Conservation (phyloP, 1,284 basidiomycete species). For the Cystobasidium slooffiae region DNA sequence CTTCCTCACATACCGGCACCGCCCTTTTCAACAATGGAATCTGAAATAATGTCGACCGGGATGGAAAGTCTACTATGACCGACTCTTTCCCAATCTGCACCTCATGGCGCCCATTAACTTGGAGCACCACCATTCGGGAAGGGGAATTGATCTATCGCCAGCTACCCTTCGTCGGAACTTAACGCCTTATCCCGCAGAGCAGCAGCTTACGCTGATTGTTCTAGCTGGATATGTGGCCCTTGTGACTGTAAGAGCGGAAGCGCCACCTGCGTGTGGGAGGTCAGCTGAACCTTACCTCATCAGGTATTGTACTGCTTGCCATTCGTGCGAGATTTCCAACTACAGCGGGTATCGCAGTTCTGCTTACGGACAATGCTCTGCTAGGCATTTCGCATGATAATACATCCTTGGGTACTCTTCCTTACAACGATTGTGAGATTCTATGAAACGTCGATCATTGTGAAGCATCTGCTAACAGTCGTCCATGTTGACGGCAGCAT, state of each 20-base stretch:
- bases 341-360: background rate
- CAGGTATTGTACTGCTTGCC: constrained; percentile 5
- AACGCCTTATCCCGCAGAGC: constrained; percentile 22
- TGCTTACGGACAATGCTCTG: background rate
- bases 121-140: too few relatives aligned
- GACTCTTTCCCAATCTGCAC: too few relatives aligned
- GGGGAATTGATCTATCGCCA: background rate
- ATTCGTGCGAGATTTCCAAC: background rate
- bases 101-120: too few relatives aligned
- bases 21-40: too few relatives aligned
- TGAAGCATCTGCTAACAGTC: background rate
- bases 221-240: constrained; percentile 16
- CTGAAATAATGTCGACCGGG: too few relatives aligned
- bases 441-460: background rate
- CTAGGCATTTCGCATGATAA: constrained; percentile 11
- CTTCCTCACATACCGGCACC: too few relatives aligned
- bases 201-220: constrained; percentile 30
- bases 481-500: background rate
- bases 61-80: too few relatives aligned
- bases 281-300: background rate
- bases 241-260: constrained; percentile 2
- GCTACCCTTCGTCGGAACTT: background rate
- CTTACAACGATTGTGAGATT: constrained; percentile 20
- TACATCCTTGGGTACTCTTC: constrained; percentile 35
- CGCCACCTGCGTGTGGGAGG: background rate